A percentile compares a stretch with the other conserved stretches of the same genome.
Conservation (phyloP, 2,329 filamentous ascomycete genomes). For the Trichoderma sp. region DNA sequence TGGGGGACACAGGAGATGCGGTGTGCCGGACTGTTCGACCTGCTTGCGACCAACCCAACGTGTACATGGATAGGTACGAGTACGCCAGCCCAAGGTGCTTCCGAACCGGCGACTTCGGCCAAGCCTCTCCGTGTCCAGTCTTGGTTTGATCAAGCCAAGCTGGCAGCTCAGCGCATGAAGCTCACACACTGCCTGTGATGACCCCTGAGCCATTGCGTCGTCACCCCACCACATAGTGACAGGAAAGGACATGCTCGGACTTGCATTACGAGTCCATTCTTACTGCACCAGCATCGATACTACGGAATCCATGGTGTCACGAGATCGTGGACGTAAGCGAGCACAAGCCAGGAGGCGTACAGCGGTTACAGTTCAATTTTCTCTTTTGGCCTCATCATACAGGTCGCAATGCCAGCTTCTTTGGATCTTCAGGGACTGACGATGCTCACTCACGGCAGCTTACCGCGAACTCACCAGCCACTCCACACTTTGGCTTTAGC, state of each 20-base stretch:
- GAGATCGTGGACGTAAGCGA: conserved; percentile 12
- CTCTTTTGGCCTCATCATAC: background rate
- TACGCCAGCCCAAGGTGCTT: background rate
- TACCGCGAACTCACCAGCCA: conserved; percentile 2
- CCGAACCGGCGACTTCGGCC: conserved; percentile 17
- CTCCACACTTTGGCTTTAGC: conserved; percentile 20
- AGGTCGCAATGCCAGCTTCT: conserved; percentile 3
- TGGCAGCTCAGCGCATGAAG: background rate
- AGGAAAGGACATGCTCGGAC: conserved; percentile 4
- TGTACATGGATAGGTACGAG: background rate
- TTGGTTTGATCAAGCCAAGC: background rate
- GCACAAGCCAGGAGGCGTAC: background rate
- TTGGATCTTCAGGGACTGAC: background rate
- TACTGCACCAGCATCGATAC: background rate
- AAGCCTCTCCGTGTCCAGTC: background rate
- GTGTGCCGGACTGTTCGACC: conserved; percentile 19
- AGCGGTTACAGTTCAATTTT: background rate
- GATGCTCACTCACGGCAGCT: background rate
- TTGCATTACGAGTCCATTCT: too few relatives aligned
- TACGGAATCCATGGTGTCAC: background rate
- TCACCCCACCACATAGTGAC: conserved; percentile 1
- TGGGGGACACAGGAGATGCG: conserved; percentile 12
- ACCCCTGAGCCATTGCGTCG: conserved; percentile 18
- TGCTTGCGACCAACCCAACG: conserved; percentile 16
- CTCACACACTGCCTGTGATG: background rate